Evolutionary conservation across 1,139 yeast species (phyloP), one percentile per base, ranked within the genome.

Genomic region (Suhomyces choctaworum): DNA sequence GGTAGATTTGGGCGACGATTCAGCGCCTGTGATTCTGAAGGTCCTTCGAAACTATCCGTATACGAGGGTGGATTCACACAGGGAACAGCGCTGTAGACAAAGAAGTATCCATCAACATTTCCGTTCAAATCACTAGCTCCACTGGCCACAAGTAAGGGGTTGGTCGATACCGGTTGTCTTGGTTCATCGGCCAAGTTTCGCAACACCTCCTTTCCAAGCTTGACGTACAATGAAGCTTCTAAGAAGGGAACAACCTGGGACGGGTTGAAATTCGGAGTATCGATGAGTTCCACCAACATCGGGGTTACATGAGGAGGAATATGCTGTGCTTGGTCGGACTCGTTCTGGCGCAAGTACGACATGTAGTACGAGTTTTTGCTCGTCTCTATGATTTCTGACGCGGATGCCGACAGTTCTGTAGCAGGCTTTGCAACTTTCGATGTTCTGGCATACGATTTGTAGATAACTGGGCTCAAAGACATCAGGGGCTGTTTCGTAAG

Each of bases 41-140:
- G 12, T 5, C 22, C 33, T 27, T 17, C 16, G 4, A 36, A 14
- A n/a, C 42, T 45, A 26, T 57, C 61, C 12, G 62, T 64, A 47
- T 79, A 79, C 0, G 64, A 54, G 2, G 85, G 86, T 0, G 82
- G 82, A 32, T 65, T 60, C 21, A 60, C 52, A 11, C 73, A 66
- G 3, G 92, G 90, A 2, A 83, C 73, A 2, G 86, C 81, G 40
- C 82, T 76, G 54, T 82, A 83, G 24, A 80, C 79, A 28, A 82
- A 68, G 32, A 82, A 66, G 52, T 84, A 84, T 0, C 89, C 90
- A 54, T 82, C 83, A n/a, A 83, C 71, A 25, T 75, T 67, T 2
- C 88, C 89, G 53, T 83, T 82, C 45, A 84, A 58, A 42, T 82
- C 90, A 34, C 86, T 76, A 3, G 89, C 86, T 1, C 92, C 92